Percentiles rank a stretch among this genome's conserved stretches.
phyloP scores from a whole-genome alignment of 2,329 filamentous ascomycete species.

The Diplodia intermedia region DNA sequence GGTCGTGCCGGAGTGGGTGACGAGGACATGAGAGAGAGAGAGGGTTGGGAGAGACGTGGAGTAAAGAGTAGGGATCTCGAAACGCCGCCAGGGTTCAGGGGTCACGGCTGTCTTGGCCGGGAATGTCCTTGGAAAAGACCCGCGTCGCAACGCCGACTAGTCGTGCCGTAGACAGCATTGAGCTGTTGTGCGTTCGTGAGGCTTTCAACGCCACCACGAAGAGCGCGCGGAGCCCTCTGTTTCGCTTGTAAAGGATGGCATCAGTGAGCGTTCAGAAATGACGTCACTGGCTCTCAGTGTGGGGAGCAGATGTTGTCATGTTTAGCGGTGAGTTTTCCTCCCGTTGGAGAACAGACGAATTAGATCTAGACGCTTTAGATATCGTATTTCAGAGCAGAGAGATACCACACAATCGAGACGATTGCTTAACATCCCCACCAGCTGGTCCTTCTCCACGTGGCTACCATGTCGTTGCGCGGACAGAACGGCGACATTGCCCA shows the following conservation, averaged over 20 bases:
- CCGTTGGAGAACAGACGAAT: neutral
- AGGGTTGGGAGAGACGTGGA: neutral
- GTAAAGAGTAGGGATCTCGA: neutral
- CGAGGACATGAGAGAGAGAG: constrained; percentile 7
- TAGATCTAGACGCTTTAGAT: constrained; percentile 8
- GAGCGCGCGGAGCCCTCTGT: neutral
- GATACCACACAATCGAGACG: neutral
- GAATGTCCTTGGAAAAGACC: neutral
- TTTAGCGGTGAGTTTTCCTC: neutral
- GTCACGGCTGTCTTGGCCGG: neutral
- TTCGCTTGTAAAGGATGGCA: neutral
- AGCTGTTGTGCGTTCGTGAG: neutral
- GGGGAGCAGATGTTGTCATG: neutral
- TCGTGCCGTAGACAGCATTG: neutral
- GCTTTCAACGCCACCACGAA: neutral
- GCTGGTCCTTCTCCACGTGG: neutral
- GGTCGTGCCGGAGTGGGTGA: constrained; percentile 60
- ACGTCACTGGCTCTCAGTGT: constrained; percentile 11
- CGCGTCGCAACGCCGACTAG: neutral
- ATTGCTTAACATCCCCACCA: neutral
- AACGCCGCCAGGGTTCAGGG: neutral
- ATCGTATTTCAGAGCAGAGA: neutral
- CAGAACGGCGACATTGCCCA: neutral
- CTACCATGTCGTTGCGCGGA: neutral
- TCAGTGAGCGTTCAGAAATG: neutral